Percentiles rank a stretch among this genome's conserved stretches.
These are phyloP conservation scores for Exophiala sideris DNA, from an alignment of 2,329 filamentous ascomycete species.

Conservation along the genomic window DNA sequence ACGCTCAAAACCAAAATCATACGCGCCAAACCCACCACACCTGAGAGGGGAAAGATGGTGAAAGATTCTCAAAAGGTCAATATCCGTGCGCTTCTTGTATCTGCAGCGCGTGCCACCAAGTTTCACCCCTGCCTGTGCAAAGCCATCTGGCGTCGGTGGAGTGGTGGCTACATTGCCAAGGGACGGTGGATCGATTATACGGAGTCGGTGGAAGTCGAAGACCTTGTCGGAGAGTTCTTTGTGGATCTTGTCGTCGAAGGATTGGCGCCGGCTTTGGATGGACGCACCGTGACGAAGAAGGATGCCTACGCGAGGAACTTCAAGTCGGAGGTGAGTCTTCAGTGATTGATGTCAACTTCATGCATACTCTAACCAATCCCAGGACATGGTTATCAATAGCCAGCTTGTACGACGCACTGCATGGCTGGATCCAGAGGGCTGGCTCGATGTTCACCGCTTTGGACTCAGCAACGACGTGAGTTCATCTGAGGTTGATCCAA, in stretches of 20 bases:
- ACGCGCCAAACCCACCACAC: no score
- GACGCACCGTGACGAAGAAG: not conserved
- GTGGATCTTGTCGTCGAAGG: not conserved
- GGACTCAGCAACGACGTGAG: not conserved
- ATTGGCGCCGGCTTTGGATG: not conserved
- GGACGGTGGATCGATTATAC: not conserved
- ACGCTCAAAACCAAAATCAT: not conserved
- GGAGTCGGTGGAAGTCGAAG: not conserved
- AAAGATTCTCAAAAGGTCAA: not conserved
- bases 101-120: not conserved
- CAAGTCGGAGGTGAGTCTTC: not conserved
- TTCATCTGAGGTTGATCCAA: not conserved
- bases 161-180: not conserved
- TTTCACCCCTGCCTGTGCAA: constrained; percentile 1
- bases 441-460: not conserved
- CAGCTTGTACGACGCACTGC: not conserved
- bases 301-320: not conserved
- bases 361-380: not conserved
- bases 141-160: constrained; percentile 1
- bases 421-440: not conserved
- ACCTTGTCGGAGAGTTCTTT: not conserved
- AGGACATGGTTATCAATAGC: not conserved
- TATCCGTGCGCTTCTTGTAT: not conserved
- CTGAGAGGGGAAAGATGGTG: no score
- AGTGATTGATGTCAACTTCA: not conserved